Evolutionary conservation across 495 filamentous ascomycete genomes (phyloP), one percentile per base, ranked within the genome.

Genomic region (Hypoxylon fragiforme): DNA sequence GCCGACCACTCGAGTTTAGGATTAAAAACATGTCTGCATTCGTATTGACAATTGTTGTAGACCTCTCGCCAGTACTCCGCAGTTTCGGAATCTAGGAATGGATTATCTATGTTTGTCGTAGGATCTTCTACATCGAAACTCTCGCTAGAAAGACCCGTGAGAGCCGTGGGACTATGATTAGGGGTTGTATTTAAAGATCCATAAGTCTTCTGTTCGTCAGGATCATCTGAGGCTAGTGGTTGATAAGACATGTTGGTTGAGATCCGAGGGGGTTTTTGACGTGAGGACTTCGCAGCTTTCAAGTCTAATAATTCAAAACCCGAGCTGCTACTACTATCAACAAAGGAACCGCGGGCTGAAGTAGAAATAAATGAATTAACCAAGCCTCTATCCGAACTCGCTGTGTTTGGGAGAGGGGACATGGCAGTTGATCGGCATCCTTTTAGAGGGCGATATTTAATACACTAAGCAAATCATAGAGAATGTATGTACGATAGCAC

Each of bases 1-100:
- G 70, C 60, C 0, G 74, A 76, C 82, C 82, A 85, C 6, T 71
- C 72, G 21, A 77, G 47, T 6, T 67, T 70, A 7, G 82, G 74
- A 35, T 84, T 81, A 47, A 77, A 83, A 0, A 70, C 71, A 57
- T 80, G 76, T 26, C 71, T 65, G 45, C 78, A 79, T 39, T 80
- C 77, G 41, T 73, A 79, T 40, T 61, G 37, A 9, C 58, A 65
- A 9, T 65, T 54, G 0, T 69, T 59, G 34, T 69, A 69, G n/a
- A 67, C 55, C 11, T 63, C 45, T 31, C 57, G 54, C 62, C 65
- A 69, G 15, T 64, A 57, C 15, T 57, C 56, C 19, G 64, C 58
- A n/a, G 60, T 46, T 26, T 62, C 54, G 1, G 64, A 58, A 35
- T 69, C 65, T 19, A 56, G 30, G 42, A 69, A 69, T 1, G 73